A percentile compares a stretch with the other conserved stretches of the same genome.
Evolutionary conservation across 129 eudicot genomes (phyloP).

Genomic region (Calendula officinalis): DNA sequence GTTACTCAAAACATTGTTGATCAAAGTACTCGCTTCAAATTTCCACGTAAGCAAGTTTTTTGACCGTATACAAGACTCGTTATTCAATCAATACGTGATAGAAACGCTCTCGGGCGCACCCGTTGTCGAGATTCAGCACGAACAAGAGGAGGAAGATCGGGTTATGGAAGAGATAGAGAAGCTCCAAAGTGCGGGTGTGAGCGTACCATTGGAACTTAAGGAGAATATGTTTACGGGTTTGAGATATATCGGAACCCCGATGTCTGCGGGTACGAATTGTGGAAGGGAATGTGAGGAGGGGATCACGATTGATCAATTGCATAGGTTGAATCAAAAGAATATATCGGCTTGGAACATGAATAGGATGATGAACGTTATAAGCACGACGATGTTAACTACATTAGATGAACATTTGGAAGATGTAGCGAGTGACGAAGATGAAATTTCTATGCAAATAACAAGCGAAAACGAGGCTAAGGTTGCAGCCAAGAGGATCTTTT

Average conservation of each 20-base stretch:
- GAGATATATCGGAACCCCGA: conserved; percentile 37
- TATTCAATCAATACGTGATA: conserved; percentile 53
- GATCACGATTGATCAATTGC: conserved; percentile 63
- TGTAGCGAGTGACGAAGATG: conserved; percentile 45
- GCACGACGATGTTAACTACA: conserved; percentile 54
- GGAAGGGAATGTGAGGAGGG: conserved; percentile 41
- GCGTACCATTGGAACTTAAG: conserved; percentile 47
- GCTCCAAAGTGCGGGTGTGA: conserved; percentile 41
- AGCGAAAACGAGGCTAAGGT: conserved; percentile 62
- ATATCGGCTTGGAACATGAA: conserved; percentile 88
- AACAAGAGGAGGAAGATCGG: conserved; percentile 40
- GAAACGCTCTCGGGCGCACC: conserved; percentile 47
- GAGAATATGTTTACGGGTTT: conserved; percentile 42
- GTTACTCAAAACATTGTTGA: conserved; percentile 45
- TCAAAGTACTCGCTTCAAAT: conserved; percentile 50
- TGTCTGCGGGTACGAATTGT: conserved; percentile 15
- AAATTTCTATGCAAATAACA: conserved; percentile 51
- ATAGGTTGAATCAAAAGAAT: conserved; percentile 66
- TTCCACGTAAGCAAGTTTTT: conserved; percentile 57
- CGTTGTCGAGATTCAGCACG: conserved; percentile 32
- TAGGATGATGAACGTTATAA: conserved; percentile 61
- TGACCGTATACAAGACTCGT: conserved; percentile 60
- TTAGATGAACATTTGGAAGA: conserved; percentile 57
- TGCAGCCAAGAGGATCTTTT: conserved; percentile 79
- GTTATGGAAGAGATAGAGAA: conserved; percentile 38